phyloP scores from a whole-genome alignment of 164 flowering plant species.

The Vitis rupestris region DNA sequence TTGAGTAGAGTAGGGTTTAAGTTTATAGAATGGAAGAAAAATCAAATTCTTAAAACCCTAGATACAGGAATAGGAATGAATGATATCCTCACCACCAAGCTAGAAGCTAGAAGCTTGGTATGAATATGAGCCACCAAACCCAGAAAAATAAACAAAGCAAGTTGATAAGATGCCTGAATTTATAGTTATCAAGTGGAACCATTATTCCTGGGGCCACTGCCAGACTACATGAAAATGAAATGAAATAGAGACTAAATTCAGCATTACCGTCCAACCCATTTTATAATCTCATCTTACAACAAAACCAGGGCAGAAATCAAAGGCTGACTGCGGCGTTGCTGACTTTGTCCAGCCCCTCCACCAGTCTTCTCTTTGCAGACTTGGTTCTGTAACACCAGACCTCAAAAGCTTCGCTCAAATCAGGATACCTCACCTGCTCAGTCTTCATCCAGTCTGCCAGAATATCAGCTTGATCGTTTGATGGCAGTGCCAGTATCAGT shows the following conservation, averaged over 20 bases:
- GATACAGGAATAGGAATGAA: too few species aligned
- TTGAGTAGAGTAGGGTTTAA: too few species aligned
- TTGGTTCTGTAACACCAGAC: slow-evolving; percentile 93
- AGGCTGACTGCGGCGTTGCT: slow-evolving; percentile 37
- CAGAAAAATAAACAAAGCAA: too few species aligned
- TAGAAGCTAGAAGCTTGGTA: too few species aligned
- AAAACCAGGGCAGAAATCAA: slow-evolving; percentile 4
- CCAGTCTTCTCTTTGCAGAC: slow-evolving; percentile 84
- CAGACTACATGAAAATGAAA: neutral
- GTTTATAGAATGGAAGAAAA: too few species aligned
- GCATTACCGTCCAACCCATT: neutral
- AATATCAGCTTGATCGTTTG: slow-evolving; percentile 85
- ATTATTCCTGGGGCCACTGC: too few species aligned
- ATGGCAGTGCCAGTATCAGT: slow-evolving; percentile 64
- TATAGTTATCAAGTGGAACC: too few species aligned
- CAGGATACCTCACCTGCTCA: slow-evolving; percentile 63
- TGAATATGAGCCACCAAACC: too few species aligned
- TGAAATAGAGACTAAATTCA: neutral
- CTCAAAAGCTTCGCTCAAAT: slow-evolving; percentile 90
- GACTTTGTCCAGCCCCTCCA: slow-evolving; percentile 38
- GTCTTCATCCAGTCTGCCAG: slow-evolving; percentile 76
- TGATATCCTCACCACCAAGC: too few species aligned
- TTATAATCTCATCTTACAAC: slow-evolving; percentile 1
- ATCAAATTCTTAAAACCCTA: too few species aligned
- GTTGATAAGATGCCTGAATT: too few species aligned